phyloP scores from a whole-genome alignment of 2,329 filamentous ascomycete genomes.

The Beauveria sp. region DNA sequence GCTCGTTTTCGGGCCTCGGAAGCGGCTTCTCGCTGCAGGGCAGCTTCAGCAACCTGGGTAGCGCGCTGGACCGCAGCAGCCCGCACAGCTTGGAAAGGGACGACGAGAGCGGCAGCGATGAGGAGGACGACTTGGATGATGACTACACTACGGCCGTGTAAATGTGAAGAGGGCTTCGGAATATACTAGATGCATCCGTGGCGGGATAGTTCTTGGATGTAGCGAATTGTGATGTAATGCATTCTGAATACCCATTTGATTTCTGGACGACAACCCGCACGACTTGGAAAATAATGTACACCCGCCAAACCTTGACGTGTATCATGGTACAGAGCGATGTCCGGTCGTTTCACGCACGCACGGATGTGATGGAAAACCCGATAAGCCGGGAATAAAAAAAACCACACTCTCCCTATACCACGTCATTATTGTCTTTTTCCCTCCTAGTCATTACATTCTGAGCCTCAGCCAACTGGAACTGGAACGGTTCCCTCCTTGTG shows the following conservation, averaged over 20 bases:
- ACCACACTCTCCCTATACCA: neutral
- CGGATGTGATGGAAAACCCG: too few species aligned
- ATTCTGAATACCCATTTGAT: conserved; percentile 10
- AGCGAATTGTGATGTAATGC: neutral
- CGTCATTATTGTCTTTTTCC: too few species aligned
- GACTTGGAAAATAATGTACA: neutral
- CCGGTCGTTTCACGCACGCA: too few species aligned
- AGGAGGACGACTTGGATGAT: conserved; percentile 46
- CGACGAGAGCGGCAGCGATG: conserved; percentile 46
- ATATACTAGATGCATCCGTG: neutral
- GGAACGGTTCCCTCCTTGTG: neutral
- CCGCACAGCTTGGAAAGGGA: conserved; percentile 46
- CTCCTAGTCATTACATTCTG: too few species aligned
- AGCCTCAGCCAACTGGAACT: neutral
- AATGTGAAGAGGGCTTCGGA: neutral
- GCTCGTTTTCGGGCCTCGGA: conserved; percentile 24
- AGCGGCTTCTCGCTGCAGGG: conserved; percentile 24
- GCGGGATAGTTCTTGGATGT: too few species aligned
- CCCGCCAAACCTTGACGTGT: too few species aligned
- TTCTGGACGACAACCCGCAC: neutral
- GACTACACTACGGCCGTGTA: neutral
- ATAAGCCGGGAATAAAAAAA: neutral
- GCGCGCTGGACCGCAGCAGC: conserved; percentile 24
- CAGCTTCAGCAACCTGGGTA: conserved; percentile 34
- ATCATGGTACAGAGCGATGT: too few species aligned